phyloP scores from a whole-genome alignment of 805 yeast species.

The Candida schatavii region DNA sequence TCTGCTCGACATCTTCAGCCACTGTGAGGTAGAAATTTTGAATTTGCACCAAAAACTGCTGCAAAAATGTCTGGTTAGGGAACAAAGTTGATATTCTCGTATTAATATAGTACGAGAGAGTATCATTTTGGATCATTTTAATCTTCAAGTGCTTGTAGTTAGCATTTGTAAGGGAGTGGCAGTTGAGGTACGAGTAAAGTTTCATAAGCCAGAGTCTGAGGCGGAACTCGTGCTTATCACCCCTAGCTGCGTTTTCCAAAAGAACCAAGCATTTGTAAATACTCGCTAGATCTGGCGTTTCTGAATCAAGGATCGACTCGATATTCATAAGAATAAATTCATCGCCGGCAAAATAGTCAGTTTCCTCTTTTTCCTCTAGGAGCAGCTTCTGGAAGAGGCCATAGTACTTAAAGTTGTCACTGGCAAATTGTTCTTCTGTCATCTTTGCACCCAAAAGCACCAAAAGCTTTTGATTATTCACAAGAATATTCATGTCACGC shows the following conservation, averaged over 20 bases:
- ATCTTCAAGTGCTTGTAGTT: constrained; percentile 58
- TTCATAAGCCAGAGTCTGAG: constrained; percentile 68
- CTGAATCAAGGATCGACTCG: constrained; percentile 9
- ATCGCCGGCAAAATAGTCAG: constrained; percentile 71
- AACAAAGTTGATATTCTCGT: constrained; percentile 45
- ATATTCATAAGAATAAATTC: constrained; percentile 61
- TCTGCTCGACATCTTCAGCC: constrained; percentile 48
- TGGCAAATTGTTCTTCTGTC: constrained; percentile 16
- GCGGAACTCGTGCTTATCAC: constrained; percentile 72
- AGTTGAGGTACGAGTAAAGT: constrained; percentile 58
- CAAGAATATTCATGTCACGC: constrained; percentile 18
- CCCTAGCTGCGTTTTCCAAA: constrained; percentile 52
- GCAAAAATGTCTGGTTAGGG: constrained; percentile 42
- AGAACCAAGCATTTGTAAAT: constrained; percentile 44
- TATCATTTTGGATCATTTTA: constrained; percentile 75
- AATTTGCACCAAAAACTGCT: constrained; percentile 29
- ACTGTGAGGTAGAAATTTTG: constrained; percentile 54
- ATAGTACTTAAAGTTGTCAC: constrained; percentile 38
- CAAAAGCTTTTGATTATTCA: constrained; percentile 50
- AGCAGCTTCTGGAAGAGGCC: constrained; percentile 27
- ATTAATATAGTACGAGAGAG: constrained; percentile 49
- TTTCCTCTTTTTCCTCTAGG: constrained; percentile 42
- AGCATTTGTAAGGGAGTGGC: constrained; percentile 44
- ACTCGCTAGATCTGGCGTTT: constrained; percentile 15
- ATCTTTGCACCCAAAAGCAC: constrained; percentile 22